Base-by-base conservation (phyloP, 1,284 basidiomycete genomes). In the Moesziomyces sp. region DNA sequence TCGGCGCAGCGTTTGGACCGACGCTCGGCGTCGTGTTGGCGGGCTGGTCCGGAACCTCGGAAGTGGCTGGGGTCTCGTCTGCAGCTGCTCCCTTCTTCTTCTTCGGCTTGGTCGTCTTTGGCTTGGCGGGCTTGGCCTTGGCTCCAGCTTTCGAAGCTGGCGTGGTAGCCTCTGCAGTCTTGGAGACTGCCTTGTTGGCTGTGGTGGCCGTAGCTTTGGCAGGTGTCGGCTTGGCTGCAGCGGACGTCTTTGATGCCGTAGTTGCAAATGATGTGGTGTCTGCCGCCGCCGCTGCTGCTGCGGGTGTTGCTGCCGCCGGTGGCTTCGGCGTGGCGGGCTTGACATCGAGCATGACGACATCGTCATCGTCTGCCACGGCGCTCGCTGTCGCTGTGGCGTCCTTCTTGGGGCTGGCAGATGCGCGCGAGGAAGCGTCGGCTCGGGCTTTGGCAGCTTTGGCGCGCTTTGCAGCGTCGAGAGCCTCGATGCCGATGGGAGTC, bases 401-500 rank as follows among this genome's bases (percentile, higher is more conserved):
- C 52, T 70, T 64, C 54, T 64, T 70, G 34, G 67, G 61, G 23
- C 67, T 64, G 52, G 50, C 57, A 19, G 67, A 60, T 35, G 53
- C 26, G 26, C 46, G 53, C 5, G 59, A 46, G 13, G 68, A 61
- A 21, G 59, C 57, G 34, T 61, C 61, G 30, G 73, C 65, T 13
- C 64, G 58, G 9, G 74, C 69, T 50, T 78, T 77, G 55, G 72
- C 75, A 5, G 77, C 72, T 47, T 74, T 65, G 23, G 74, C 74
- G 6, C 77, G 58, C 42, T 67, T 68, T 24, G 72, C 71, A 5
- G 72, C 75, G 34, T 79, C 63, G n/a, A 81, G 58, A 24, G 80
- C 80, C 55, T 82, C 80, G 51, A 82, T 73, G 19, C 80, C 80
- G 46, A 81, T 80, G 6, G 80, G 80, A 6, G 79, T 81, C 43